phyloP scores from a whole-genome alignment of 2,329 filamentous ascomycete genomes.

The Domatiomyces catenatus region DNA sequence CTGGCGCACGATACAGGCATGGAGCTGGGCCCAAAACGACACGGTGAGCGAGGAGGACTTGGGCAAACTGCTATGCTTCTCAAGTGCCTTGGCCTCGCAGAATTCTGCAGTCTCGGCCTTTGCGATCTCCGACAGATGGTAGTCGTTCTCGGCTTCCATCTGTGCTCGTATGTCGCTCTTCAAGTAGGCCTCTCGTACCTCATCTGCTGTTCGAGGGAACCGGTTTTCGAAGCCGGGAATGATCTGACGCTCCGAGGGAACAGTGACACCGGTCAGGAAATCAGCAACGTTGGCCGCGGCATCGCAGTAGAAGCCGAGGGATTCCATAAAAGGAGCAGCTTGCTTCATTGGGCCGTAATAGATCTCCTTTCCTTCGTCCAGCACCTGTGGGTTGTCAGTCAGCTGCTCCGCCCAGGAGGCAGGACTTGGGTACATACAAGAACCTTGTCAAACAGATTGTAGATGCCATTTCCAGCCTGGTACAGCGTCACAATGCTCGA shows the following conservation, averaged over 20 bases:
- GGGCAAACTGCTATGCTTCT: conserved; percentile 41
- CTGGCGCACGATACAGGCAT: conserved; percentile 40
- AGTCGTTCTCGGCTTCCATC: conserved; percentile 44
- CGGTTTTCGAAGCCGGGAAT: conserved; percentile 27
- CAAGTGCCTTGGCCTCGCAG: conserved; percentile 34
- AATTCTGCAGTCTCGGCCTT: conserved; percentile 40
- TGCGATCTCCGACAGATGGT: conserved; percentile 36
- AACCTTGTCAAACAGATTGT: conserved; percentile 51
- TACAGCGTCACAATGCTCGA: conserved; percentile 56
- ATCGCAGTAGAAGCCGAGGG: conserved; percentile 46
- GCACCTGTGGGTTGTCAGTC: conserved; percentile 55
- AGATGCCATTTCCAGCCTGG: conserved; percentile 43
- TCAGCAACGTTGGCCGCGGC: conserved; percentile 50
- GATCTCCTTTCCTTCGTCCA: conserved; percentile 50
- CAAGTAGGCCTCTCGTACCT: conserved; percentile 37
- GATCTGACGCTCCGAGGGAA: conserved; percentile 35
- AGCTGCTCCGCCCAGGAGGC: no score
- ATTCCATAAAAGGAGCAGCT: conserved; percentile 50
- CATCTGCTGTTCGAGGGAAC: conserved; percentile 30
- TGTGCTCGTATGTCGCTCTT: conserved; percentile 34
- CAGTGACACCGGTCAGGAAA: conserved; percentile 50
- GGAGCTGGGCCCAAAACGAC: conserved; percentile 39
- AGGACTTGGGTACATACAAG: conserved; percentile 25
- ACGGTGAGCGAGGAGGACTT: conserved; percentile 41
- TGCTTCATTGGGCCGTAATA: conserved; percentile 47